Conservation (phyloP, 2,329 filamentous ascomycete genomes). For the Alternaria postmessia region DNA sequence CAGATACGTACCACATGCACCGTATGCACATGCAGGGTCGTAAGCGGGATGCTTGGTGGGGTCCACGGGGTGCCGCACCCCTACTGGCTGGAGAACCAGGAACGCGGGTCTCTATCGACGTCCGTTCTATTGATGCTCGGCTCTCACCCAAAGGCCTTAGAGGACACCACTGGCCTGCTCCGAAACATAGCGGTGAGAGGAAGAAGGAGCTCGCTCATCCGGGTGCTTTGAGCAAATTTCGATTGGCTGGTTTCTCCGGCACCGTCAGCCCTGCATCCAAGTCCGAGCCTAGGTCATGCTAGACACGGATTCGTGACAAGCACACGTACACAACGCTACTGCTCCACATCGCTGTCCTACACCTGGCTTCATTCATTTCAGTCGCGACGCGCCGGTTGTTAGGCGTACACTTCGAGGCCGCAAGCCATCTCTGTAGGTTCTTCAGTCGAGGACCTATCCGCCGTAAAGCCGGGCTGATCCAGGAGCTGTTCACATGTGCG, state of each 20-base stretch:
- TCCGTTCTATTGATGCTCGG: constrained; percentile 18
- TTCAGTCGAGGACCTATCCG: background rate
- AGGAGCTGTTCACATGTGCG: background rate
- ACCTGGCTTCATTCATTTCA: background rate
- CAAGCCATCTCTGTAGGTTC: background rate
- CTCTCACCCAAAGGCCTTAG: background rate
- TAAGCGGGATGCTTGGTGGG: constrained; percentile 22
- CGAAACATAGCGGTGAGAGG: background rate
- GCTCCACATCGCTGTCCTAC: background rate
- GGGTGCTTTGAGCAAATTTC: constrained; percentile 24
- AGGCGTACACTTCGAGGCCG: background rate
- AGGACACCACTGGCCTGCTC: background rate
- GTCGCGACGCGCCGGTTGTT: background rate
- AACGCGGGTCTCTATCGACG: constrained; percentile 21
- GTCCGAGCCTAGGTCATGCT: constrained; percentile 16
- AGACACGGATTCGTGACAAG: constrained; percentile 15
- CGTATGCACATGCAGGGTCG: constrained; percentile 25
- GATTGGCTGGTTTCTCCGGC: constrained; percentile 14
- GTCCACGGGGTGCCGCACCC: constrained; percentile 9
- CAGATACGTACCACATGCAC: constrained; percentile 10
- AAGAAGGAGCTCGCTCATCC: background rate
- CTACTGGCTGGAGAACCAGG: constrained; percentile 18
- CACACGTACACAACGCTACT: constrained; percentile 15
- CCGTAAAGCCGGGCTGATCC: constrained; percentile 6
- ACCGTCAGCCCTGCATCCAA: constrained; percentile 14